Conservation (phyloP, 495 filamentous ascomycete species). For the Sordaria brevicollis region DNA sequence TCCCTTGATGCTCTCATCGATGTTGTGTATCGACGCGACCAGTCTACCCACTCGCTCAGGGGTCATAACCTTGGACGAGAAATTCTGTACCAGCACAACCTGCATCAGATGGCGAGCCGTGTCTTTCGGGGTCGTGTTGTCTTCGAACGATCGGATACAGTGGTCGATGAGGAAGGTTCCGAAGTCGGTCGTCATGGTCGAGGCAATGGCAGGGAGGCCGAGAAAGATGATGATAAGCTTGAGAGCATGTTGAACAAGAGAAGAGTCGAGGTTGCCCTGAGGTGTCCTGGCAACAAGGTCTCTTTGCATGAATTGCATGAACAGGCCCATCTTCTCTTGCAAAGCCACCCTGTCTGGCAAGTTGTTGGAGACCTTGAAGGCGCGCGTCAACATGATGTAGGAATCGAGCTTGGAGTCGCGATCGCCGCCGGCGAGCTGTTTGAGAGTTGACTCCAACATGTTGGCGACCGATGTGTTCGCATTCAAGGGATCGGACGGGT, state of each 20-base stretch:
- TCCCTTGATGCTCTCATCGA: slow-evolving; percentile 66
- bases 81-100: slow-evolving; percentile 66
- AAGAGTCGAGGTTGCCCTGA: slow-evolving; percentile 44
- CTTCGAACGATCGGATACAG: slow-evolving; percentile 55
- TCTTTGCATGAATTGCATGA: slow-evolving; percentile 69
- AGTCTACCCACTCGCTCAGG: slow-evolving; percentile 53
- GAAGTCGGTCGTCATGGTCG: slow-evolving; percentile 63
- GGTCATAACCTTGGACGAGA: slow-evolving; percentile 63
- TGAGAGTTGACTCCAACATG: slow-evolving; percentile 76
- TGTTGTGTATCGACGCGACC: slow-evolving; percentile 53
- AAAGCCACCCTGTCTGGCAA: slow-evolving; percentile 61
- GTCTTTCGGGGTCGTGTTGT: slow-evolving; percentile 53
- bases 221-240: slow-evolving; percentile 65
- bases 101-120: slow-evolving; percentile 68
- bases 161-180: slow-evolving; percentile 69
- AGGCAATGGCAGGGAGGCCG: slow-evolving; percentile 52
- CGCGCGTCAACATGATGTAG: slow-evolving; percentile 68
- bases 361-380: slow-evolving; percentile 67
- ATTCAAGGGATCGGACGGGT: slow-evolving; percentile 23
- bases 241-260: slow-evolving; percentile 63
- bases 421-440: slow-evolving; percentile 64
- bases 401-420: slow-evolving; percentile 67
- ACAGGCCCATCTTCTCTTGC: slow-evolving; percentile 58
- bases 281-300: slow-evolving; percentile 52
- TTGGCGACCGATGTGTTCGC: slow-evolving; percentile 41